Base-by-base conservation (phyloP, 805 yeast species). In the Wickerhamomyces chaumierensis region DNA sequence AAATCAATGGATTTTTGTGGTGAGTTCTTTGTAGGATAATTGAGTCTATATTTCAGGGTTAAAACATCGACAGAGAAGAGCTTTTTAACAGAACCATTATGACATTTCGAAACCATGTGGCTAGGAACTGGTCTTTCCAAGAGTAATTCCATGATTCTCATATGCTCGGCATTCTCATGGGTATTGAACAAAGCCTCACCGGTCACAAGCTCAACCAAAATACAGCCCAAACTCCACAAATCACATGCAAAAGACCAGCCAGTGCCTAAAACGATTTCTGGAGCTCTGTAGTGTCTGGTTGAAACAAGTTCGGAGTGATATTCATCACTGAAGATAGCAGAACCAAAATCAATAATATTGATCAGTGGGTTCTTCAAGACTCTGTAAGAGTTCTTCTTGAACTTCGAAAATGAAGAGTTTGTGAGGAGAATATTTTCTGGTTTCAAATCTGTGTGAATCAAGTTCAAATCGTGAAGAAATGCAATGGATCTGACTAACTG, bases 191-290 rank as follows among this genome's bases (percentile, higher is more conserved):
- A 63, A 1, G 96, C 95, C 53, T 86, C 95, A 20, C 99, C 99
- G 16, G 94, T 85, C 31, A 84, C 78, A 36, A 92, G 62, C 61
- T 92, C 99, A 9, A 86, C 88, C 28, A 92, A 62, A 14, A 92
- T 85, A 58, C 97, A 90, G 1, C 96, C 99, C 34, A 92, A 69
- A 1, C 95, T 84, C 99, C 99, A 92, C 63, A 90, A 66, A 57
- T 92, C 99, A 58, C 97, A 90, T 1, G 96, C 94, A 50, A 73
- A 87, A 7, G 95, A 82, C 97, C 98, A 92, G 16, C 96, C 96
- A n/a, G 75, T 69, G 2, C 96, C 96, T 23, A 92, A 62, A 2
- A 90, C 86, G 45, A 92, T 87, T n/a, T n/a, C n/a, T n/a, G n/a
- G n/a, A n/a, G n/a, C n/a, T n/a, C n/a, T n/a, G n/a, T n/a, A n/a